Evolutionary conservation across 495 filamentous ascomycete species (phyloP).

Genomic region (Tuber umbilicatum): DNA sequence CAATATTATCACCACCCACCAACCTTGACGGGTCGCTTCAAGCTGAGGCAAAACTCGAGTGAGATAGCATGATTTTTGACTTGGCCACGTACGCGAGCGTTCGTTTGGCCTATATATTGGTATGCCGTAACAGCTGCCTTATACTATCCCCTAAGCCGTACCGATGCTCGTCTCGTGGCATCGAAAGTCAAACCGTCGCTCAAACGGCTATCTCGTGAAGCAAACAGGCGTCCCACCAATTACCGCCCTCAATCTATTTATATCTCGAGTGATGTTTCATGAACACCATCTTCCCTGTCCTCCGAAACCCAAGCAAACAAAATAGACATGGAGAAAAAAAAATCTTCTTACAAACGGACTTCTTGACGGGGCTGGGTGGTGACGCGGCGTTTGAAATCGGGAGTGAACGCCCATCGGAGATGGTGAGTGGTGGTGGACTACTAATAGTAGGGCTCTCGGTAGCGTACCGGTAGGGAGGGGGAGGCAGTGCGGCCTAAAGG

Average conservation of each 20-base stretch:
- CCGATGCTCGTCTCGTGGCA: not conserved
- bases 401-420: not conserved
- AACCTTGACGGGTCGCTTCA: not conserved
- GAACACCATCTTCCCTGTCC: not conserved
- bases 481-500: not conserved
- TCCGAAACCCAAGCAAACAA: not conserved
- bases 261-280: slow-evolving; percentile 2
- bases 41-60: not conserved
- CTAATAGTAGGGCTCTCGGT: not conserved
- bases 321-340: not conserved
- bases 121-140: not conserved
- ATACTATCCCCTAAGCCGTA: not conserved
- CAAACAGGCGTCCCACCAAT: not conserved
- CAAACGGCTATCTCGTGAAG: not conserved
- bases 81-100: not conserved
- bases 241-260: not conserved
- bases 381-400: not conserved
- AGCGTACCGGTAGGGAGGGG: not conserved
- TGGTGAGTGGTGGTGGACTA: not conserved
- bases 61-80: not conserved
- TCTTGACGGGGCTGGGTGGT: not conserved
- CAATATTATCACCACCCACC: not conserved
- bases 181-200: not conserved
- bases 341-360: not conserved
- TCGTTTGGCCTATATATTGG: not conserved